A percentile compares a stretch with the other conserved stretches of the same genome.
These are phyloP conservation scores for Tagetes erecta DNA, from an alignment of 129 eudicot species.

Conservation along the genomic window DNA sequence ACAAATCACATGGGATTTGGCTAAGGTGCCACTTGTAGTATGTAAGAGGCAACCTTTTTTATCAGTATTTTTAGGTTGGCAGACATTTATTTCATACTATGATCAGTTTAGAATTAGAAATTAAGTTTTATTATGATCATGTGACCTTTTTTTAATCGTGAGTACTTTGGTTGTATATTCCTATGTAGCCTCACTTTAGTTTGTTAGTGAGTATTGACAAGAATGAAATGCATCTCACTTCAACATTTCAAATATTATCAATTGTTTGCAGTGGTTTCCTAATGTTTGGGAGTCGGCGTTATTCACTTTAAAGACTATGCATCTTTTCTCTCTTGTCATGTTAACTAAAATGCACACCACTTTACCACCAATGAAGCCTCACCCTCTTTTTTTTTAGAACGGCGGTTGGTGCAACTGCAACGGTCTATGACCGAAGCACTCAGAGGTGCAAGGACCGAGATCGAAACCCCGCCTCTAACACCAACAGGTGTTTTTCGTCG, in stretches of 20 bases:
- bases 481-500: too few species aligned
- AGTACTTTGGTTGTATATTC: background rate
- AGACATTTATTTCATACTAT: background rate
- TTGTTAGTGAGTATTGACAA: background rate
- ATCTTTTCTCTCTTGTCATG: background rate
- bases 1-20: background rate
- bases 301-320: too few species aligned
- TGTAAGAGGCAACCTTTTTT: background rate
- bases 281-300: background rate
- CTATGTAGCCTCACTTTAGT: constrained; percentile 6
- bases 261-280: background rate
- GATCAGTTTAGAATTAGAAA: background rate
- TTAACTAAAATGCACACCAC: too few species aligned
- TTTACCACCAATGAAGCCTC: too few species aligned
- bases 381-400: too few species aligned
- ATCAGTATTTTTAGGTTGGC: background rate
- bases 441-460: too few species aligned
- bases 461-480: too few species aligned
- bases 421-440: too few species aligned
- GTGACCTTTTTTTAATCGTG: background rate
- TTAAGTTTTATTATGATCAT: background rate
- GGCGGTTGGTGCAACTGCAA: too few species aligned
- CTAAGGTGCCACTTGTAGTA: background rate
- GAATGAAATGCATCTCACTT: background rate
- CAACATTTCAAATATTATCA: background rate